Base-by-base conservation (phyloP, 768 basidiomycete genomes). In the Psilocybe tampanensis region DNA sequence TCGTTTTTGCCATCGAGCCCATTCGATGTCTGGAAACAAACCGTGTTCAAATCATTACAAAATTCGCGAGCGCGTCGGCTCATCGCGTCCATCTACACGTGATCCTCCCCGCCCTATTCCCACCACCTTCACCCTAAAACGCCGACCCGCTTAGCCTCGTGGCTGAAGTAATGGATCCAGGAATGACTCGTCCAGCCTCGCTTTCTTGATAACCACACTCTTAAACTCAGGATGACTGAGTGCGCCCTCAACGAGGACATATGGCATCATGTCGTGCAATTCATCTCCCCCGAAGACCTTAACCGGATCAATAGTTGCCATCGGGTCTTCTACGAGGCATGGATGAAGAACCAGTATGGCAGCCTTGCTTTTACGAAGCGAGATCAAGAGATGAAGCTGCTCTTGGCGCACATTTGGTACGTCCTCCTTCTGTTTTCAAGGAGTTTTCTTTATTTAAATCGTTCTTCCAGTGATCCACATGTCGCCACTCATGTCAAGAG, bases 401-500 rank as follows among this genome's bases (percentile, higher is more conserved):
- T 74, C 9, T 54, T 71, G 47, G 62, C 63, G 29, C 69, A 68
- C 55, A 61, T 74, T 12, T 60, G 58, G 72, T 73, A 62, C 17
- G 68, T 69, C 18, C 23, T 21, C 21, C 52, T 11, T 13, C 24
- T 19, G 26, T n/a, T 32, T 54, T 18, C 15, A 19, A 19, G 8
- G 29, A 41, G 2, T 47, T 47, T 42, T 8, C 15, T 26, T 18
- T 21, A 47, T 39, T 55, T 21, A 33, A 34, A 32, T 52, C 21
- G 39, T 17, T 39, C 13, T 26, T 50, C 21, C 51, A 73, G 72
- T 43, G 62, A 73, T 21, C 62, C 68, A 45, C 8, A 66, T 43
- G 65, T 71, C 17, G 70, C 70, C 13, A 48, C 56, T 6, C 60
- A 70, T 33, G 76, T 79, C 19, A 73, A 67, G 39, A 61, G 69